Conservation (phyloP, 1,139 yeast species). For the Saccharomyces hybrid region DNA sequence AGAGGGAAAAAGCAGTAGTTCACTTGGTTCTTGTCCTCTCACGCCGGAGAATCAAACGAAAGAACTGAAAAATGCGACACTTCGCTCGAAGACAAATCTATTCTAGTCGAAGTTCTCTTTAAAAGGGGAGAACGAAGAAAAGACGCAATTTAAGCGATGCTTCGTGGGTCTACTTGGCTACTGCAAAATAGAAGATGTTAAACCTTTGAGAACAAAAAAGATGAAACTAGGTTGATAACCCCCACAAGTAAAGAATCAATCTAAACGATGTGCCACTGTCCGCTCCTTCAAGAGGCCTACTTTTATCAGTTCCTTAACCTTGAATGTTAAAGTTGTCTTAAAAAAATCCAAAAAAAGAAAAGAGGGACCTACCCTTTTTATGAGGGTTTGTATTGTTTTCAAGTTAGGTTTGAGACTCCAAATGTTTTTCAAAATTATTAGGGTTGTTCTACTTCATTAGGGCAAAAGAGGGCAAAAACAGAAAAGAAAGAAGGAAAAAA, state of each 20-base stretch:
- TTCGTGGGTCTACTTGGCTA: background rate
- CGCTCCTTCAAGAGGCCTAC: background rate
- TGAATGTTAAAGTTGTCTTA: background rate
- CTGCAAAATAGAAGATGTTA: background rate
- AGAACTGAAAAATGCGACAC: background rate
- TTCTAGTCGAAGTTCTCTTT: background rate
- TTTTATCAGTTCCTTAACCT: background rate
- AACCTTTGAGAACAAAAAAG: background rate
- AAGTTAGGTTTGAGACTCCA: background rate
- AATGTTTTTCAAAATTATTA: background rate
- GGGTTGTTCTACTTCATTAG: background rate
- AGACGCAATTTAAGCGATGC: background rate
- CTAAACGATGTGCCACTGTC: background rate
- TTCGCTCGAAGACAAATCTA: background rate
- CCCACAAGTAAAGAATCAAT: background rate
- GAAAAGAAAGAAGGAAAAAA: background rate
- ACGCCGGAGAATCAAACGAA: background rate
- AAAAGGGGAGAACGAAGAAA: conserved; percentile 1
- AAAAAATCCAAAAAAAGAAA: background rate
- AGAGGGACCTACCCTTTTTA: background rate
- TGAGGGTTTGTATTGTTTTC: background rate
- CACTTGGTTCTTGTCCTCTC: background rate
- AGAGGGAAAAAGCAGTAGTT: background rate
- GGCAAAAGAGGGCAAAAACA: background rate
- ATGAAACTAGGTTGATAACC: background rate